Percentiles rank a stretch among this genome's conserved stretches.
These are phyloP conservation scores for Pseudogymnoascus sp. DNA, from an alignment of 2,329 filamentous ascomycete genomes.

Conservation along the genomic window DNA sequence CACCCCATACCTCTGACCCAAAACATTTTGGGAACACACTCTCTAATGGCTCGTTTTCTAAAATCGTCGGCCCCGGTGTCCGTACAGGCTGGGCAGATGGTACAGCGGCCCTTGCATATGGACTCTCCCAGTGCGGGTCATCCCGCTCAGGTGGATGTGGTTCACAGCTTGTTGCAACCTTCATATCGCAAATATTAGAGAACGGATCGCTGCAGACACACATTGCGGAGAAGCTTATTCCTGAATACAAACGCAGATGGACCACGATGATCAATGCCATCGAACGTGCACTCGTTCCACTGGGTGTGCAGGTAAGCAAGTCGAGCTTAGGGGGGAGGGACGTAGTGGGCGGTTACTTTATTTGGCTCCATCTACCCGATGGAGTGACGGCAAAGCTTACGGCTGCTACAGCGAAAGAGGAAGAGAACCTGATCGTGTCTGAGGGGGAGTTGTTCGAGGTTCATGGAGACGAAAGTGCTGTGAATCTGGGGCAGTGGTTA, in stretches of 20 bases:
- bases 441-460: slow-evolving; percentile 50
- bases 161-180: slow-evolving; percentile 25
- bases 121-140: slow-evolving; percentile 43
- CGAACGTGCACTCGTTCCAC: slow-evolving; percentile 18
- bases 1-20: slow-evolving; percentile 38
- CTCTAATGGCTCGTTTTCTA: slow-evolving; percentile 63
- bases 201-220: slow-evolving; percentile 46
- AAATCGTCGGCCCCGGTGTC: slow-evolving; percentile 55
- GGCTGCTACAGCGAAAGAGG: slow-evolving; percentile 30
- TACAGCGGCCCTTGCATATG: slow-evolving; percentile 48
- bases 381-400: slow-evolving; percentile 36
- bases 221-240: slow-evolving; percentile 46
- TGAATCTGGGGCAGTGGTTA: slow-evolving; percentile 32
- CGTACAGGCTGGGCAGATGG: slow-evolving; percentile 59
- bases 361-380: slow-evolving; percentile 52
- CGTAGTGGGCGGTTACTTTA: slow-evolving; percentile 54
- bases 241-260: slow-evolving; percentile 41
- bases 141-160: slow-evolving; percentile 28
- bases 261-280: slow-evolving; percentile 20
- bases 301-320: slow-evolving; percentile 19
- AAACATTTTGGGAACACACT: slow-evolving; percentile 57
- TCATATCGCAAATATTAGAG: slow-evolving; percentile 43
- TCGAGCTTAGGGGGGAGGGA: slow-evolving; percentile 7
- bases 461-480: slow-evolving; percentile 28
- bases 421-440: slow-evolving; percentile 49